Conservation (phyloP, 345 rosid genomes). For the Eucalyptus curtisii region DNA sequence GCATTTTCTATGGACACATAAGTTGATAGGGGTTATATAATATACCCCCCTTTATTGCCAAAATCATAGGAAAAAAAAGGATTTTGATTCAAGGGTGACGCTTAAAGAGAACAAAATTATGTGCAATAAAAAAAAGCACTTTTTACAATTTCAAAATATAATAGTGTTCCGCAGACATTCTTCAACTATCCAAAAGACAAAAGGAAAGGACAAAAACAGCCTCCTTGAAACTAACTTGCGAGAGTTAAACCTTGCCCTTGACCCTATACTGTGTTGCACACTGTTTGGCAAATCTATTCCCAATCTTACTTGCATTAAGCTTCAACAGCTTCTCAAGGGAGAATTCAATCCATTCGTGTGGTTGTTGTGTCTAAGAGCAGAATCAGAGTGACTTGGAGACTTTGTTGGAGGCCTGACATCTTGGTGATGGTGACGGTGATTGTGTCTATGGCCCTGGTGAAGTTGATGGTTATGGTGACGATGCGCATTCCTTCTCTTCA, state of each 20-base stretch:
- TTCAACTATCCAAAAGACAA: background rate
- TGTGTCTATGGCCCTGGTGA: conserved; percentile 12
- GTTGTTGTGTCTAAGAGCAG: background rate
- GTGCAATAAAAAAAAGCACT: background rate
- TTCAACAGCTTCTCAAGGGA: background rate
- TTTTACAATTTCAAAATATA: background rate
- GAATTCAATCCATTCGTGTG: background rate
- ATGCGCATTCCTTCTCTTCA: background rate
- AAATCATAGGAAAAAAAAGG: background rate
- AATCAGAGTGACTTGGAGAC: background rate
- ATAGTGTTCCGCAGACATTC: background rate
- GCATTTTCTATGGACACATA: background rate
- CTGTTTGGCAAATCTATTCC: background rate
- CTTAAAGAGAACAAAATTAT: background rate
- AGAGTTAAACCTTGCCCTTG: background rate
- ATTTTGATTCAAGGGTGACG: background rate
- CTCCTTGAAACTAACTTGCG: background rate
- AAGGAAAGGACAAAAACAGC: background rate
- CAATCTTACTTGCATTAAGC: background rate
- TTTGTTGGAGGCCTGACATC: background rate
- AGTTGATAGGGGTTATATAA: background rate
- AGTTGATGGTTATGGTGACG: background rate
- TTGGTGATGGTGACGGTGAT: conserved; percentile 1
- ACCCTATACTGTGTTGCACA: background rate
- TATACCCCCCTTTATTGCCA: background rate